These are phyloP conservation scores for Neolentinus lepideus DNA, from an alignment of 1,284 basidiomycete species.

Conservation along the genomic window DNA sequence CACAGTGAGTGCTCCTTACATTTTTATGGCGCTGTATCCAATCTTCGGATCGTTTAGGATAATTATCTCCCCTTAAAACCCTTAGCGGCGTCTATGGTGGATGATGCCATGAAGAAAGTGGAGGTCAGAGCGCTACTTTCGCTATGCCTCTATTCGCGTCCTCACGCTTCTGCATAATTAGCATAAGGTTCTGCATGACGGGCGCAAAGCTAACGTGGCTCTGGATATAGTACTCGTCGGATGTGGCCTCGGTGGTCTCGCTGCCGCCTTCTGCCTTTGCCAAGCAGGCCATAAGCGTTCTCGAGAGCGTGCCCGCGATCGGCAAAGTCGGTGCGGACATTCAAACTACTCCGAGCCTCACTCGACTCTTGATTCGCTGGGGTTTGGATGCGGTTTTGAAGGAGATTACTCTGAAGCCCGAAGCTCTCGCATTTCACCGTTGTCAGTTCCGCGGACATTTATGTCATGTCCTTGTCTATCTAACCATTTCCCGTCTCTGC, in stretches of 20 bases:
- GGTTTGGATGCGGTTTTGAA: conserved; percentile 37
- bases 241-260: conserved; percentile 39
- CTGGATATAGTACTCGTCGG: conserved; percentile 40
- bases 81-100: not conserved
- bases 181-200: not conserved
- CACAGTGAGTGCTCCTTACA: not conserved
- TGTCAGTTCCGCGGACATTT: conserved; percentile 26
- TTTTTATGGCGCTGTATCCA: not conserved
- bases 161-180: not conserved
- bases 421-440: conserved; percentile 34
- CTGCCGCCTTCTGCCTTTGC: conserved; percentile 34
- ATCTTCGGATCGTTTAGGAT: not conserved
- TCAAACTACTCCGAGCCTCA: conserved; percentile 40
- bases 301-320: conserved; percentile 34
- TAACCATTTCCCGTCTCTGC: not conserved
- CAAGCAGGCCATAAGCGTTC: conserved; percentile 36
- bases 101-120: not conserved
- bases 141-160: not conserved
- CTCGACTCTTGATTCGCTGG: conserved; percentile 43
- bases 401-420: conserved; percentile 33
- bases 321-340: conserved; percentile 43
- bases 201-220: conserved; percentile 22
- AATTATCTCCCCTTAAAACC: not conserved
- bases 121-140: not conserved
- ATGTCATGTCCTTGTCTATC: not conserved